Conservation (phyloP, 1,139 yeast genomes). For the Hyphopichia pseudoburtonii region DNA sequence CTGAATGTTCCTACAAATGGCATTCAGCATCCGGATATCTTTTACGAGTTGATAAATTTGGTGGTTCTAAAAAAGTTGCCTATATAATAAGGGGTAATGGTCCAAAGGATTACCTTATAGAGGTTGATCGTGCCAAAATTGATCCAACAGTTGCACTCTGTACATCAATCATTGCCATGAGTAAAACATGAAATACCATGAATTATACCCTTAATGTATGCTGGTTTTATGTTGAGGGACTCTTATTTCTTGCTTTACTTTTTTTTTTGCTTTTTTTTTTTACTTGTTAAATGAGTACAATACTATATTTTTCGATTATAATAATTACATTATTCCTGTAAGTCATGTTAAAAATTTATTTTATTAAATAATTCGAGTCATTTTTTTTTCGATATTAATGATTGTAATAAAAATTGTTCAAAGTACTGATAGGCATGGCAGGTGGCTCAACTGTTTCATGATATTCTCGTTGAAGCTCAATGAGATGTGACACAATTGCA, state of each 20-base stretch:
- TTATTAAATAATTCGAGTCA: neutral
- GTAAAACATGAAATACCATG: slow-evolving; percentile 2
- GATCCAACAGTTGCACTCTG: slow-evolving; percentile 11
- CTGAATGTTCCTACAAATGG: slow-evolving; percentile 10
- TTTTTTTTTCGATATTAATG: slow-evolving; percentile 5
- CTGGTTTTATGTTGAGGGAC: neutral
- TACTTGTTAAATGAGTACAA: neutral
- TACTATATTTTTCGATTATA: too few relatives aligned
- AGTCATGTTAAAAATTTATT: too few relatives aligned
- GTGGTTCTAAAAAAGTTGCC: slow-evolving; percentile 2
- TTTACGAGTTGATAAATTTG: slow-evolving; percentile 6
- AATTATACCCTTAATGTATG: neutral
- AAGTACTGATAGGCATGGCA: slow-evolving; percentile 29
- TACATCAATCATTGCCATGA: slow-evolving; percentile 8
- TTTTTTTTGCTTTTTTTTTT: neutral
- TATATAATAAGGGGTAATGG: slow-evolving; percentile 1
- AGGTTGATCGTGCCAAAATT: slow-evolving; percentile 4
- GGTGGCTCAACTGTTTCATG: slow-evolving; percentile 39
- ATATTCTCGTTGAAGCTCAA: slow-evolving; percentile 31
- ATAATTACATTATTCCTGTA: too few relatives aligned
- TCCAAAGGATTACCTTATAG: slow-evolving; percentile 1
- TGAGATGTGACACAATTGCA: slow-evolving; percentile 28
- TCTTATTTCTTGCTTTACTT: neutral
- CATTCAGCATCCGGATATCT: slow-evolving; percentile 6
- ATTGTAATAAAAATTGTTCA: slow-evolving; percentile 34